These are phyloP conservation scores for Diplosphaera chodatii DNA, from an alignment of 139 green algal species.

Conservation along the genomic window DNA sequence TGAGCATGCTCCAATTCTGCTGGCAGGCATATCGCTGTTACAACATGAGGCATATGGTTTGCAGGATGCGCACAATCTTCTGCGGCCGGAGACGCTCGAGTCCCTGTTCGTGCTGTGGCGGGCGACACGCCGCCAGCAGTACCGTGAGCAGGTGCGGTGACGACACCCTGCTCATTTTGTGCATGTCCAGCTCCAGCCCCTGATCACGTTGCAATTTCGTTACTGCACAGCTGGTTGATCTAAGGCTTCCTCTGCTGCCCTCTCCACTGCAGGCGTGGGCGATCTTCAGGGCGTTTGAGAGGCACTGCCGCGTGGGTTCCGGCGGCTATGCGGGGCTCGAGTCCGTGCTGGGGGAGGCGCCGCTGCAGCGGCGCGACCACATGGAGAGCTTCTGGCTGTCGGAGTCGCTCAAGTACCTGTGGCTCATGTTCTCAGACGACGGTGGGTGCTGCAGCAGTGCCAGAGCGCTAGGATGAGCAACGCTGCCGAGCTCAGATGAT, in stretches of 20 bases:
- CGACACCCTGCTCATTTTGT: no score
- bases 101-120: conserved; percentile 76
- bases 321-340: conserved; percentile 62
- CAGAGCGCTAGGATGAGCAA: no score
- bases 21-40: no score
- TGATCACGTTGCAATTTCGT: no score
- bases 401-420: conserved; percentile 88
- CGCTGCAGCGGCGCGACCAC: conserved; percentile 41
- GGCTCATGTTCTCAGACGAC: conserved; percentile 65
- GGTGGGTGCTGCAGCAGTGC: background rate
- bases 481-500: no score
- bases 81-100: conserved; percentile 80
- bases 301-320: conserved; percentile 30
- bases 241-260: no score
- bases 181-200: no score
- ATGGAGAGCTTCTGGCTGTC: conserved; percentile 85
- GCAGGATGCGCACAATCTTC: conserved; percentile 57
- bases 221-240: no score
- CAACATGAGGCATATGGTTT: no score
- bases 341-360: conserved; percentile 42
- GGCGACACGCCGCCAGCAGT: conserved; percentile 59
- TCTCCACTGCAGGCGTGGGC: no score
- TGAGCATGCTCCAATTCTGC: no score
- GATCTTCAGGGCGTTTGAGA: conserved; percentile 49
- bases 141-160: conserved; percentile 75